Evolutionary conservation across 2,329 filamentous ascomycete species (phyloP).

Genomic region (Parastagonospora nodorum): DNA sequence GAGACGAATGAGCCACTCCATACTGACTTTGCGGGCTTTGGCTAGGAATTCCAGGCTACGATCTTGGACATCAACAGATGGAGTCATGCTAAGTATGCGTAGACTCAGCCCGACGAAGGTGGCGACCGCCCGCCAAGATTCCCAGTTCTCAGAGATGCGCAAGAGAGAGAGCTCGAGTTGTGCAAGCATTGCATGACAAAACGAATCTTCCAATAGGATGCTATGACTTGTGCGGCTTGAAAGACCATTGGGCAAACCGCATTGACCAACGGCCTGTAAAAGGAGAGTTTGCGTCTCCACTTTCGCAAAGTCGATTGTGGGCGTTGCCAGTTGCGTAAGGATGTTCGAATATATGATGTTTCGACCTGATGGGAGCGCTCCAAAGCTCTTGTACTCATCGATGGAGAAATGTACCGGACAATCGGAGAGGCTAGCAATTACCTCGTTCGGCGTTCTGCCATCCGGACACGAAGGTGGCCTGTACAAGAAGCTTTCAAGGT

Average conservation of each 20-base stretch:
- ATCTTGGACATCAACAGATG: slow-evolving; percentile 15
- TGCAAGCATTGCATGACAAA: slow-evolving; percentile 30
- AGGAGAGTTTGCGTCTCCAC: slow-evolving; percentile 55
- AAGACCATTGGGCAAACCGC: slow-evolving; percentile 42
- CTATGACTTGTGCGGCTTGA: slow-evolving; percentile 44
- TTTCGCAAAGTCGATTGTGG: slow-evolving; percentile 58
- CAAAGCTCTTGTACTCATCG: slow-evolving; percentile 61
- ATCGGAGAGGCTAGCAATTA: slow-evolving; percentile 46
- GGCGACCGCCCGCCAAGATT: slow-evolving; percentile 49
- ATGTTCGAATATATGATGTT: slow-evolving; percentile 63
- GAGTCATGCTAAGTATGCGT: slow-evolving; percentile 52
- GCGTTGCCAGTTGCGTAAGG: slow-evolving; percentile 54
- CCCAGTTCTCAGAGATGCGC: slow-evolving; percentile 33
- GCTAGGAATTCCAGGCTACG: slow-evolving; percentile 41
- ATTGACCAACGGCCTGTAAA: slow-evolving; percentile 57
- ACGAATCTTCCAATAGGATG: slow-evolving; percentile 41
- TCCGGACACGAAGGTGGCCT: slow-evolving; percentile 30
- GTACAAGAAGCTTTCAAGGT: slow-evolving; percentile 51
- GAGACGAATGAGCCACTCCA: slow-evolving; percentile 50
- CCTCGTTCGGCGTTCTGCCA: slow-evolving; percentile 53
- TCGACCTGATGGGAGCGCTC: slow-evolving; percentile 54
- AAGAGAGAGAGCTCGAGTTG: slow-evolving; percentile 18
- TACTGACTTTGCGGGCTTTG: slow-evolving; percentile 38
- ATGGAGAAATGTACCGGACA: slow-evolving; percentile 58
- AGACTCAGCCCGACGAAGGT: slow-evolving; percentile 49